phyloP scores from a whole-genome alignment of 805 yeast genomes.

The Ogataea methanolica region DNA sequence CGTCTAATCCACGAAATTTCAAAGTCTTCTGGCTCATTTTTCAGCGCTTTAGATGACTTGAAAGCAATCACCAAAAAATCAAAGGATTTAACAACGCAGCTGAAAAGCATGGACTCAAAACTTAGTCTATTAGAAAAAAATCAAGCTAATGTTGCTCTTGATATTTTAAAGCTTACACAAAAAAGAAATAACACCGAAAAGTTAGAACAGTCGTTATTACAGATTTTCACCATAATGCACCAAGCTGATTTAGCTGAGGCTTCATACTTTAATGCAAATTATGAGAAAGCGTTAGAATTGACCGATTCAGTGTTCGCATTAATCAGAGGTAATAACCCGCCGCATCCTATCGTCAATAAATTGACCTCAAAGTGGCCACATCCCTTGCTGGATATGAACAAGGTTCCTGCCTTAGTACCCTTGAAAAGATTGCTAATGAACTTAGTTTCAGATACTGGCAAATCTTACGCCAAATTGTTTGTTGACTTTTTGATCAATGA shows the following conservation, averaged over 20 bases:
- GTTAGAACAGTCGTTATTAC: conserved; percentile 58
- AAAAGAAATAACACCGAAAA: conserved; percentile 55
- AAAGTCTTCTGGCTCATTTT: conserved; percentile 77
- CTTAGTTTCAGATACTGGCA: conserved; percentile 63
- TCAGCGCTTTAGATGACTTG: conserved; percentile 77
- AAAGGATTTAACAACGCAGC: conserved; percentile 41
- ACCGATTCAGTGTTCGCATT: conserved; percentile 54
- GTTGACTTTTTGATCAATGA: conserved; percentile 54
- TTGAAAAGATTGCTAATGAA: conserved; percentile 49
- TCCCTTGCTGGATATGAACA: conserved; percentile 37
- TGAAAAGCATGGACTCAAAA: conserved; percentile 41
- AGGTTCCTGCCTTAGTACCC: conserved; percentile 45
- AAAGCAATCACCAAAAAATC: conserved; percentile 57
- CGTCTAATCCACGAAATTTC: conserved; percentile 80
- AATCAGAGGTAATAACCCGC: conserved; percentile 46
- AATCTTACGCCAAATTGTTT: conserved; percentile 58
- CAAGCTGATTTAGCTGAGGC: conserved; percentile 48
- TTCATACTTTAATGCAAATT: conserved; percentile 40
- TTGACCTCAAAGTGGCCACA: conserved; percentile 40
- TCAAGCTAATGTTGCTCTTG: conserved; percentile 47
- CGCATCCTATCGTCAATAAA: conserved; percentile 23
- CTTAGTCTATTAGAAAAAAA: conserved; percentile 43
- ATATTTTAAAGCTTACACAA: conserved; percentile 43
- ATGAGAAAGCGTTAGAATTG: conserved; percentile 51
- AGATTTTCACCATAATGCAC: conserved; percentile 41